Evolutionary conservation across 2,329 filamentous ascomycete genomes (phyloP).

Genomic region (Diplodia sapinea): DNA sequence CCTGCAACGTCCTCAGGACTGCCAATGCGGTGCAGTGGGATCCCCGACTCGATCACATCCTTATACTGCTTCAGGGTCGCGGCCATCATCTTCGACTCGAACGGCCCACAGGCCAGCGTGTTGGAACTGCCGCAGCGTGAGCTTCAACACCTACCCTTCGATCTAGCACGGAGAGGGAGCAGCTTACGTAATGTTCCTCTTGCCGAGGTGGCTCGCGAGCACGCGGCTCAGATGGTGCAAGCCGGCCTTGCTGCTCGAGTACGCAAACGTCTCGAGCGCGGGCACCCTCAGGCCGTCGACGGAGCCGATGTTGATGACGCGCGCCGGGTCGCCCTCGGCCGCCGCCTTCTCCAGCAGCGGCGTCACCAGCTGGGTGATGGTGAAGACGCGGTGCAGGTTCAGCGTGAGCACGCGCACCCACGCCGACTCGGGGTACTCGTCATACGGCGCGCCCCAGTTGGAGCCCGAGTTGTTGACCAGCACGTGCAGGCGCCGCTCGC

Average conservation of each 20-base stretch:
- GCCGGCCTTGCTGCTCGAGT: constrained; percentile 67
- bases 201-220: constrained; percentile 66
- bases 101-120: constrained; percentile 73
- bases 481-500: constrained; percentile 63
- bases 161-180: no score
- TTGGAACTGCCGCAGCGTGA: constrained; percentile 54
- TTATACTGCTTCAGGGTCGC: constrained; percentile 66
- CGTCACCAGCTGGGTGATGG: constrained; percentile 66
- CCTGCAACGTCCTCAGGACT: constrained; percentile 72
- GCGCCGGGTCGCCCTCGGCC: constrained; percentile 54
- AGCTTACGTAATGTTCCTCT: constrained; percentile 59
- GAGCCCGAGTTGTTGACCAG: constrained; percentile 71
- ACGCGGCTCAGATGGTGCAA: constrained; percentile 69
- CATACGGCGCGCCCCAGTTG: constrained; percentile 67
- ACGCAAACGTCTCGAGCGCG: constrained; percentile 63
- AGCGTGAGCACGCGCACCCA: constrained; percentile 65
- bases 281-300: constrained; percentile 69
- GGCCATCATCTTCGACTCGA: constrained; percentile 76
- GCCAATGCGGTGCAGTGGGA: constrained; percentile 72
- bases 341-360: constrained; percentile 64
- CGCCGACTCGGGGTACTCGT: constrained; percentile 58
- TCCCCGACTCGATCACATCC: constrained; percentile 62
- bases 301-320: constrained; percentile 69
- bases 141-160: constrained; percentile 35
- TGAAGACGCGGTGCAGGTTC: constrained; percentile 70